Evolutionary conservation across 129 eudicot genomes (phyloP).

Genomic region (Helichrysum umbraculigerum): DNA sequence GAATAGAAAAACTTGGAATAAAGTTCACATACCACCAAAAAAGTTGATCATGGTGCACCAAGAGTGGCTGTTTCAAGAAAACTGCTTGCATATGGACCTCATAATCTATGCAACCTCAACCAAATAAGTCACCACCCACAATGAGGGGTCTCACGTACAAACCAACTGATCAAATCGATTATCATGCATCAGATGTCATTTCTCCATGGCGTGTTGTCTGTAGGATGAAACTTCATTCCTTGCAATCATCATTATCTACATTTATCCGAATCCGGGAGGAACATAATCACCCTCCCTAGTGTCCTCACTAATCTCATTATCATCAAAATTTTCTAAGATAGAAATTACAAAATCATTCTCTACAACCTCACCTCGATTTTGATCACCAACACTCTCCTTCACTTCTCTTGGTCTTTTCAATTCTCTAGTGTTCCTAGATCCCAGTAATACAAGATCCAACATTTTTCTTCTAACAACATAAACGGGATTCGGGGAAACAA

Average conservation of each 20-base stretch:
- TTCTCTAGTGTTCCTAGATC: conserved; percentile 58
- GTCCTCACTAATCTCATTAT: conserved; percentile 23
- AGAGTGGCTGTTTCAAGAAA: no score
- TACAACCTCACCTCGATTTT: conserved; percentile 19
- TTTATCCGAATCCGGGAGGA: not conserved
- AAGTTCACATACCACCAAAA: no score
- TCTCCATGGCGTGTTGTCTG: no score
- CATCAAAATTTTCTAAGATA: conserved; percentile 39
- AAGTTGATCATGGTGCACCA: no score
- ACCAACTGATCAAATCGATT: no score
- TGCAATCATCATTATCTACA: conserved; percentile 16
- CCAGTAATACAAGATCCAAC: conserved; percentile 70
- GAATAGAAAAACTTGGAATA: no score
- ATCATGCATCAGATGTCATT: no score
- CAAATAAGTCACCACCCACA: no score
- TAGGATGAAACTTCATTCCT: no score
- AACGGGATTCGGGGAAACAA: conserved; percentile 53
- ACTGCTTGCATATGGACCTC: no score
- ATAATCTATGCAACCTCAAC: no score
- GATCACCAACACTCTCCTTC: conserved; percentile 36
- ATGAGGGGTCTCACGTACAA: no score
- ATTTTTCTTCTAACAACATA: conserved; percentile 69
- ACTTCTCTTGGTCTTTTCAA: conserved; percentile 37
- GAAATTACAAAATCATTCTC: conserved; percentile 58
- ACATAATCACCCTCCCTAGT: conserved; percentile 12